Evolutionary conservation across 306 rosid species (phyloP).

Genomic region (Phaseolus lunatus): DNA sequence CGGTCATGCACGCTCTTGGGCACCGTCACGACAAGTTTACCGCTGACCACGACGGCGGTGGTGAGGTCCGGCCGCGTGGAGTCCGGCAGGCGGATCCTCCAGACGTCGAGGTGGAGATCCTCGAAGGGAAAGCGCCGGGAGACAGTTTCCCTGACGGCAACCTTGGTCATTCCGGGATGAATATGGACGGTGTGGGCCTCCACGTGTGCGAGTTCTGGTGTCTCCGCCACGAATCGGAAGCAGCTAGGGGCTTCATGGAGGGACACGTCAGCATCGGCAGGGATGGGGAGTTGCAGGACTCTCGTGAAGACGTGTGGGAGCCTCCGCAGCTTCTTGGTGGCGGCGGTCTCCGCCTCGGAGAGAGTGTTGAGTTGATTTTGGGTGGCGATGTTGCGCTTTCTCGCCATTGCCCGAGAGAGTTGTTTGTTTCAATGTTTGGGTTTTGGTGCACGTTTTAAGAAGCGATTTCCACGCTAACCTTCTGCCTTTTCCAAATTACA

Average conservation of each 20-base stretch:
- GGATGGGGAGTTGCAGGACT: conserved; percentile 77
- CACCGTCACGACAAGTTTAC: conserved; percentile 85
- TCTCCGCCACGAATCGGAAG: conserved; percentile 74
- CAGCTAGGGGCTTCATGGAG: conserved; percentile 67
- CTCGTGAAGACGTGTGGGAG: conserved; percentile 82
- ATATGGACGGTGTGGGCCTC: conserved; percentile 69
- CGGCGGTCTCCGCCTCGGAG: not conserved
- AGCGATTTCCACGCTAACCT: not conserved
- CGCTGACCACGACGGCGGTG: conserved; percentile 65
- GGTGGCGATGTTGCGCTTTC: conserved; percentile 71
- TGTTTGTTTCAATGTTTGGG: not conserved
- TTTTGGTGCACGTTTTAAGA: not conserved
- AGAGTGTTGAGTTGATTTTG: conserved; percentile 49
- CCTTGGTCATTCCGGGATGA: conserved; percentile 80
- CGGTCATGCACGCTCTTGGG: conserved; percentile 37
- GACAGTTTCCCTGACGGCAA: conserved; percentile 68
- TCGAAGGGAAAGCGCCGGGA: conserved; percentile 55
- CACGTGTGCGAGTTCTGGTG: conserved; percentile 49
- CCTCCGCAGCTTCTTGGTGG: conserved; percentile 63
- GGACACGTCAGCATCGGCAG: conserved; percentile 72
- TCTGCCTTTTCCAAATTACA: not conserved
- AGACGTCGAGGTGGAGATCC: conserved; percentile 76
- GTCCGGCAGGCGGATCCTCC: conserved; percentile 87
- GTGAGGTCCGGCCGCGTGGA: conserved; percentile 75
- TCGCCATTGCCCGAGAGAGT: conserved; percentile 2